Conservation (phyloP, 805 yeast species). For the Candida saitoana region DNA sequence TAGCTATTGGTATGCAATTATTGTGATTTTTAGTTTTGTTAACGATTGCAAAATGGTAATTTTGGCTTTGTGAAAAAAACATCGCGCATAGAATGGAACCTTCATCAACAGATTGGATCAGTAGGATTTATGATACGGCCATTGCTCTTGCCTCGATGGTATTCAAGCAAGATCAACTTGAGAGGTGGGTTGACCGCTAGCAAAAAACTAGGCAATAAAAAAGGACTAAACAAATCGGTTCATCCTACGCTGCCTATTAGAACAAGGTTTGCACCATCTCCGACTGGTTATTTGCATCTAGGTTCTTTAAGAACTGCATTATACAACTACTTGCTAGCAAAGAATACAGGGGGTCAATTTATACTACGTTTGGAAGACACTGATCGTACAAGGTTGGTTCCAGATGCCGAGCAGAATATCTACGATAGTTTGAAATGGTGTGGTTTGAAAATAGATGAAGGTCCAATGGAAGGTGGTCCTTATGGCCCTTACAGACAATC, state of each 20-base stretch:
- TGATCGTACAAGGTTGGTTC: constrained; percentile 72
- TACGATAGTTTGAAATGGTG: constrained; percentile 77
- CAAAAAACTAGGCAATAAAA: neutral
- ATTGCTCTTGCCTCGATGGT: constrained; percentile 2
- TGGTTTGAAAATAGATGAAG: constrained; percentile 73
- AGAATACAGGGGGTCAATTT: constrained; percentile 74
- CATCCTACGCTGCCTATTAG: constrained; percentile 59
- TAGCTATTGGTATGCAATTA: neutral
- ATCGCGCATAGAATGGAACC: no score
- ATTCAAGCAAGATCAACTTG: constrained; percentile 5
- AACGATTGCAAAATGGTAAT: no score
- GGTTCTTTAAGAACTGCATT: constrained; percentile 93
- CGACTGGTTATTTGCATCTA: constrained; percentile 90
- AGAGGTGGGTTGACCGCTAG: neutral
- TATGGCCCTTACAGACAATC: constrained; percentile 83
- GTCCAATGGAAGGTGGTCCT: constrained; percentile 58
- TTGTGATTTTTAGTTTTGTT: no score
- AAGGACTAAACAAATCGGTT: constrained; percentile 8
- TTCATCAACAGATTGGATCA: neutral
- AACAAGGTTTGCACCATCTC: constrained; percentile 96
- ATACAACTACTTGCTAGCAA: constrained; percentile 81
- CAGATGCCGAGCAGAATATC: constrained; percentile 79
- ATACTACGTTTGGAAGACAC: constrained; percentile 88
- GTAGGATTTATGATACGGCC: neutral
- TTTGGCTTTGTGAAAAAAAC: neutral